A percentile compares a stretch with the other conserved stretches of the same genome.
phyloP scores from a whole-genome alignment of 257 asterid genomes.

The Solanum paucissectum region DNA sequence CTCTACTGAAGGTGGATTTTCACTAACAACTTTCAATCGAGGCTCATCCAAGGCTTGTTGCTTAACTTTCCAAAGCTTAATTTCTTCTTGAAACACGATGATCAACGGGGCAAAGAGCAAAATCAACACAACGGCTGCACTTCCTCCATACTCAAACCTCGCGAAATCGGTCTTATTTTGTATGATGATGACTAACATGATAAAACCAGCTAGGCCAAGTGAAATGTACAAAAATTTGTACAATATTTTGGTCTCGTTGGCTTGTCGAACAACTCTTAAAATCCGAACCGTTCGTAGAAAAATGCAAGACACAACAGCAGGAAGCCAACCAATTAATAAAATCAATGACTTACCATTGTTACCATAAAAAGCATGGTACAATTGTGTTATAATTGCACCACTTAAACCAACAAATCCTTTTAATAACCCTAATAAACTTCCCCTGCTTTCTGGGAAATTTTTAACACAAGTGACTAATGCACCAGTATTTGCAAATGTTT shows the following conservation, averaged over 20 bases:
- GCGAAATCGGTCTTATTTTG: slow-evolving; percentile 23
- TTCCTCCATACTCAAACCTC: slow-evolving; percentile 12
- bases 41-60: neutral
- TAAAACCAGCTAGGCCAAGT: slow-evolving; percentile 35
- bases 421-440: slow-evolving; percentile 33
- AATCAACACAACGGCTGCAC: slow-evolving; percentile 26
- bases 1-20: neutral
- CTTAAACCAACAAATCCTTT: slow-evolving; percentile 63
- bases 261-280: slow-evolving; percentile 22
- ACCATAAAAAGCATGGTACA: slow-evolving; percentile 39
- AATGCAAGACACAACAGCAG: slow-evolving; percentile 36
- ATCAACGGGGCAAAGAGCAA: slow-evolving; percentile 23
- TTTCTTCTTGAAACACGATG: slow-evolving; percentile 28
- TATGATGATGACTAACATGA: slow-evolving; percentile 29
- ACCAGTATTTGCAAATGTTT: slow-evolving; percentile 50
- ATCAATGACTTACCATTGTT: slow-evolving; percentile 27
- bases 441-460: slow-evolving; percentile 60
- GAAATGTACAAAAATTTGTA: slow-evolving; percentile 32
- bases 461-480: slow-evolving; percentile 55
- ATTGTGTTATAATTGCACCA: slow-evolving; percentile 59
- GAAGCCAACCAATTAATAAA: slow-evolving; percentile 50
- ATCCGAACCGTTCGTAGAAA: slow-evolving; percentile 33
- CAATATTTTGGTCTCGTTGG: slow-evolving; percentile 32
- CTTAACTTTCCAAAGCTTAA: slow-evolving; percentile 17
- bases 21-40: neutral